These are phyloP conservation scores for Bremia lactucae DNA, from an alignment of 352 stramenopile genomes.

Conservation along the genomic window DNA sequence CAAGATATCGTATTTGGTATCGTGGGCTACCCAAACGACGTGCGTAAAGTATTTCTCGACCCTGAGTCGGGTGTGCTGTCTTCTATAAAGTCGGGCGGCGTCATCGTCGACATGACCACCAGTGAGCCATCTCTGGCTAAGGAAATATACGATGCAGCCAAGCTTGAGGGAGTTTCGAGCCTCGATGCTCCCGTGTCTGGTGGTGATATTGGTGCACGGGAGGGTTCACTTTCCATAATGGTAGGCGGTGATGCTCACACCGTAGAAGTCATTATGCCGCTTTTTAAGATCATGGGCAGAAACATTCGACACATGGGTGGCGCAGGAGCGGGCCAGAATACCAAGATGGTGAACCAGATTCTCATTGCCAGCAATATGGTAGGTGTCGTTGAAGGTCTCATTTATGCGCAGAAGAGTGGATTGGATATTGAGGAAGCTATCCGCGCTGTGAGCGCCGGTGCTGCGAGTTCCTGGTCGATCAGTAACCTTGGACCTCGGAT, in stretches of 20 bases:
- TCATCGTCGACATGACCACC: conserved; percentile 88
- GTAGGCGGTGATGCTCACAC: conserved; percentile 72
- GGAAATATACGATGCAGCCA: conserved; percentile 74
- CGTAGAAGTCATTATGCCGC: conserved; percentile 59
- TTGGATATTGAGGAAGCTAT: conserved; percentile 84
- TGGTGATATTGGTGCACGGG: conserved; percentile 76
- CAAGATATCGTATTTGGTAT: conserved; percentile 86
- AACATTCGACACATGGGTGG: conserved; percentile 87
- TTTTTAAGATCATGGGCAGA: conserved; percentile 86
- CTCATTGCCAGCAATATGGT: conserved; percentile 87
- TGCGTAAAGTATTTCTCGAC: conserved; percentile 70
- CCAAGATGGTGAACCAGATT: conserved; percentile 90
- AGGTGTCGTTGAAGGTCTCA: conserved; percentile 77
- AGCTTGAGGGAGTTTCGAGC: conserved; percentile 56
- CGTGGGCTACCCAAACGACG: conserved; percentile 82
- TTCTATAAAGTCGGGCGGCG: conserved; percentile 55
- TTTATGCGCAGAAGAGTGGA: conserved; percentile 80
- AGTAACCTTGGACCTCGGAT: conserved; percentile 86
- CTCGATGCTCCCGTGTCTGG: conserved; percentile 79
- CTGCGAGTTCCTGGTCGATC: conserved; percentile 84
- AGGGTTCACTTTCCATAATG: conserved; percentile 87
- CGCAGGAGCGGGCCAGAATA: conserved; percentile 75
- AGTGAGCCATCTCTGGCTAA: conserved; percentile 81
- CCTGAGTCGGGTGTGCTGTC: conserved; percentile 50
- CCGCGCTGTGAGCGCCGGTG: conserved; percentile 70